These are phyloP conservation scores for Saccharomycopsis sp. DNA, from an alignment of 805 yeast genomes.

Conservation along the genomic window DNA sequence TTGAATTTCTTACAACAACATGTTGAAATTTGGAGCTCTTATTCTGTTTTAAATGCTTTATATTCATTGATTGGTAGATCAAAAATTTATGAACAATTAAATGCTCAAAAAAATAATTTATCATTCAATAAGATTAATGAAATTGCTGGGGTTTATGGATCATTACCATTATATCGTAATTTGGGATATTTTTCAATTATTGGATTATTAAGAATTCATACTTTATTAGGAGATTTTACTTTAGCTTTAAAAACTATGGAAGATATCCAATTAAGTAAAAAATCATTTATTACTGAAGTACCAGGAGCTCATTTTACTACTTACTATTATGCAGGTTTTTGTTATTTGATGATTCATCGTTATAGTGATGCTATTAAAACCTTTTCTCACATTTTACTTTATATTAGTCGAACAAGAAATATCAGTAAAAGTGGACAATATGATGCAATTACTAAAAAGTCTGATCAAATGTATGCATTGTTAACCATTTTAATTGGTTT, in stretches of 20 bases:
- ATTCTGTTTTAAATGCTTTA: slow-evolving; percentile 37
- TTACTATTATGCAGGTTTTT: slow-evolving; percentile 41
- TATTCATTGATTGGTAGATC: slow-evolving; percentile 35
- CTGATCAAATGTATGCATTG: slow-evolving; percentile 42
- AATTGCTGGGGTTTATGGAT: slow-evolving; percentile 35
- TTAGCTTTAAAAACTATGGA: slow-evolving; percentile 40
- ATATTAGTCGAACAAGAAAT: slow-evolving; percentile 36
- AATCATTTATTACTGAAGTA: slow-evolving; percentile 35
- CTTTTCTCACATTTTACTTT: slow-evolving; percentile 36
- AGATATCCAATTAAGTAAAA: slow-evolving; percentile 32
- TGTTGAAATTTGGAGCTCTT: slow-evolving; percentile 35
- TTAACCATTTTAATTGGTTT: slow-evolving; percentile 36
- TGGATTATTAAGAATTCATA: slow-evolving; percentile 40
- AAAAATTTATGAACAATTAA: slow-evolving; percentile 30
- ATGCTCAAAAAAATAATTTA: slow-evolving; percentile 22
- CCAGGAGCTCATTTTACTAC: slow-evolving; percentile 41
- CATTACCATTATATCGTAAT: slow-evolving; percentile 32
- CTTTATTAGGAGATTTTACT: slow-evolving; percentile 38
- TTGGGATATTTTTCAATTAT: slow-evolving; percentile 39
- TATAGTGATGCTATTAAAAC: slow-evolving; percentile 40
- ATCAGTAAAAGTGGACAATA: slow-evolving; percentile 34
- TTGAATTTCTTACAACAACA: slow-evolving; percentile 29
- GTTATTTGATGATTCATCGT: slow-evolving; percentile 40
- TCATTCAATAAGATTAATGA: slow-evolving; percentile 18
- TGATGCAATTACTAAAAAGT: slow-evolving; percentile 35